Conservation (phyloP, 805 yeast genomes). For the Barnettozyma populi region DNA sequence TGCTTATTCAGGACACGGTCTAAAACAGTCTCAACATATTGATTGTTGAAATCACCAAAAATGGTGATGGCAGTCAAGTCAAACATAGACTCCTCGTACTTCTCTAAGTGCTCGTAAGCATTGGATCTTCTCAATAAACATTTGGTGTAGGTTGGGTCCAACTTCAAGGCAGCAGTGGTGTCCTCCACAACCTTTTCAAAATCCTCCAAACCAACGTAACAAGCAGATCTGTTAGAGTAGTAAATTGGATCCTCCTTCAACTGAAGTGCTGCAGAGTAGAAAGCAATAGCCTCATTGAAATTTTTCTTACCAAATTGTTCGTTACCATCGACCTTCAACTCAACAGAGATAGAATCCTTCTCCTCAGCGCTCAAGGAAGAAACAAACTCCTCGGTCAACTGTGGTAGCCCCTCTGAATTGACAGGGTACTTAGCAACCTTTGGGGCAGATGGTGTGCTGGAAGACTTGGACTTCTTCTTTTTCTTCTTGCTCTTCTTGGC, state of each 20-base stretch:
- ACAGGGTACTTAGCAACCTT: conserved; percentile 41
- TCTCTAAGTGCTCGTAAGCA: conserved; percentile 79
- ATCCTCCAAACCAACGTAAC: conserved; percentile 77
- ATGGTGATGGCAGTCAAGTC: conserved; percentile 88
- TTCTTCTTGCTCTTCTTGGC: conserved; percentile 31
- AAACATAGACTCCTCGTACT: conserved; percentile 78
- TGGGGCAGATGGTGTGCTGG: conserved; percentile 13
- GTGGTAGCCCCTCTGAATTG: conserved; percentile 52
- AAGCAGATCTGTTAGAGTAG: conserved; percentile 95
- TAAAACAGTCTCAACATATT: conserved; percentile 69
- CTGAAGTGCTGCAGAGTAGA: conserved; percentile 71
- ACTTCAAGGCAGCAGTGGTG: conserved; percentile 76
- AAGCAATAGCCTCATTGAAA: conserved; percentile 69
- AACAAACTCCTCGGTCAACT: conserved; percentile 42
- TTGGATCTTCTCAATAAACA: conserved; percentile 90
- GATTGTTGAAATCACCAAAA: conserved; percentile 76
- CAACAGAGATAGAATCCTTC: conserved; percentile 60
- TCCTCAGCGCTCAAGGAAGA: conserved; percentile 41
- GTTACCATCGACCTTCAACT: conserved; percentile 89
- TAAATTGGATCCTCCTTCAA: conserved; percentile 80
- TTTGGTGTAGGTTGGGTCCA: conserved; percentile 88
- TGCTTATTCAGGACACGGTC: conserved; percentile 83
- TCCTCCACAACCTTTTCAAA: conserved; percentile 83
- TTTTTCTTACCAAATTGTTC: conserved; percentile 64
- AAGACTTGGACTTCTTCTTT: conserved; percentile 35